A percentile compares a stretch with the other conserved stretches of the same genome.
Evolutionary conservation across 305 asterid species (phyloP).

Genomic region (Coffea humblotiana): DNA sequence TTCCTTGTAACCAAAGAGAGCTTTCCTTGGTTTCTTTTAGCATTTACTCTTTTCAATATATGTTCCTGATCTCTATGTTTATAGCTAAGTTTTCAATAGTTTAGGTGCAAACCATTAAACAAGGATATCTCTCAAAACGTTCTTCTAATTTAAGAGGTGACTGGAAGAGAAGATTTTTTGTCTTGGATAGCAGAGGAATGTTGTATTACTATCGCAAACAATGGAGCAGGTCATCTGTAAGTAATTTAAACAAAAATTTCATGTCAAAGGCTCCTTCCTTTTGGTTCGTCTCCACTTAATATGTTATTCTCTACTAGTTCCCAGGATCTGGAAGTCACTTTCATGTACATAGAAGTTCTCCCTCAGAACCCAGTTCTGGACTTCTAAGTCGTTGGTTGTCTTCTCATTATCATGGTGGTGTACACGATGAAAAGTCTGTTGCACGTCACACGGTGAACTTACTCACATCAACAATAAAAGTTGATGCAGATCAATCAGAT

Average conservation of each 20-base stretch:
- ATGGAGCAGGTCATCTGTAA: slow-evolving; percentile 95
- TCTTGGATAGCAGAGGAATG: slow-evolving; percentile 99
- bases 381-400: slow-evolving; percentile 97
- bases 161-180: slow-evolving; percentile 99
- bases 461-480: slow-evolving; percentile 96
- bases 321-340: slow-evolving; percentile 80
- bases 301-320: background rate
- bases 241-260: slow-evolving; percentile 91
- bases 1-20: background rate
- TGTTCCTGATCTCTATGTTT: slow-evolving; percentile 16
- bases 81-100: slow-evolving; percentile 63
- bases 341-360: slow-evolving; percentile 86
- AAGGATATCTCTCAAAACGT: slow-evolving; percentile 97
- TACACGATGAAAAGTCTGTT: slow-evolving; percentile 97
- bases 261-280: slow-evolving; percentile 75
- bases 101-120: slow-evolving; percentile 99
- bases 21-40: background rate
- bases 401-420: slow-evolving; percentile 96
- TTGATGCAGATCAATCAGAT: slow-evolving; percentile 98
- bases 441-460: slow-evolving; percentile 98
- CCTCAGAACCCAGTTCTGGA: slow-evolving; percentile 83
- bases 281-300: slow-evolving; percentile 29
- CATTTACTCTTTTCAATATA: slow-evolving; percentile 5
- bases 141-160: slow-evolving; percentile 97
- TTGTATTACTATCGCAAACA: slow-evolving; percentile 96